These are phyloP conservation scores for Haplographium delicatum DNA, from an alignment of 495 filamentous ascomycete species.

Conservation along the genomic window DNA sequence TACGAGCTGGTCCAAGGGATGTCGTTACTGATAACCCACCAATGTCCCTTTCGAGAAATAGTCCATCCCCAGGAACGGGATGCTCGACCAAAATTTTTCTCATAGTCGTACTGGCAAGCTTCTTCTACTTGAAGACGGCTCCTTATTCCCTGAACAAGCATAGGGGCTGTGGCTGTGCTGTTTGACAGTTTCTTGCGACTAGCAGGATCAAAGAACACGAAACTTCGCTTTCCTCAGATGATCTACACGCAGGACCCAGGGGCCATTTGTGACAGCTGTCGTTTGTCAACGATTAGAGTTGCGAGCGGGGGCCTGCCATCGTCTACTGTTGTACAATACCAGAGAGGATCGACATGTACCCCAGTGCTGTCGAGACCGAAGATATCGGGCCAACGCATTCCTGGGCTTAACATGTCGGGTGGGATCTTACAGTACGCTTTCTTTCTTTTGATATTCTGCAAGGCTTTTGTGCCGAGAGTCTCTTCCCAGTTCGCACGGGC, in stretches of 20 bases:
- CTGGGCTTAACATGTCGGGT: no score
- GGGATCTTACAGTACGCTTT: not conserved
- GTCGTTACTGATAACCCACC: no score
- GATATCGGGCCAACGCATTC: not conserved
- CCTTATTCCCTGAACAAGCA: no score
- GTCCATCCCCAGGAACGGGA: no score
- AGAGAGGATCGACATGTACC: not conserved
- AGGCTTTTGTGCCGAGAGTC: not conserved
- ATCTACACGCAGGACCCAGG: not conserved
- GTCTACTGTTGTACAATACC: not conserved
- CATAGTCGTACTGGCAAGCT: no score
- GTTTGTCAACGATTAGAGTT: not conserved
- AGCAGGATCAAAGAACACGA: not conserved
- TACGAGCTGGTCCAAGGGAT: no score
- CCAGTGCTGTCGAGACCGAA: no score
- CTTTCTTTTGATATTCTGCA: not conserved
- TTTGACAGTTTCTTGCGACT: not conserved
- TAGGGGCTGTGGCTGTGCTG: not conserved
- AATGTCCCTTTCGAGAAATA: no score
- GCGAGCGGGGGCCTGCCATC: not conserved
- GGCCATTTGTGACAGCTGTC: not conserved
- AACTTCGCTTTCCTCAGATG: constrained; percentile 1
- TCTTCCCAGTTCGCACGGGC: not conserved
- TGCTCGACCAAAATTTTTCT: no score
- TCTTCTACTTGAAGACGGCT: no score